Evolutionary conservation across 495 filamentous ascomycete genomes (phyloP), one percentile per base, ranked within the genome.

Genomic region (Glonium stellatum): DNA sequence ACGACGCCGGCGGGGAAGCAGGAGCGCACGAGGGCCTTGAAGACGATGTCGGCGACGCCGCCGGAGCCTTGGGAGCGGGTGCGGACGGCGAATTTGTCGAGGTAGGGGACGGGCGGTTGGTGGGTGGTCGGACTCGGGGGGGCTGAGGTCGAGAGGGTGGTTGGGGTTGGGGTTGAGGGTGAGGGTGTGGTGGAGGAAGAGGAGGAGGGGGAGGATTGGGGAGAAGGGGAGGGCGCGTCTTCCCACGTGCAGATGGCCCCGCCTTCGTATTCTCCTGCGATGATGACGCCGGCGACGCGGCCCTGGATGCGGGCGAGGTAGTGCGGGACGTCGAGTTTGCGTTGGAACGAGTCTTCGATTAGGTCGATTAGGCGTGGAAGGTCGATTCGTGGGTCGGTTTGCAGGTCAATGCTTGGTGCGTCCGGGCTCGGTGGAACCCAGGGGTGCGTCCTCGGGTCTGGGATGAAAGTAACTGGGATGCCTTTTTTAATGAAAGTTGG

Each of bases 191-290:
- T n/a, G n/a, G n/a, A n/a, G n/a, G n/a, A n/a, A 48, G 79, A 75
- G 80, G 57, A 79, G 78, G 75, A 80, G 55, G 78, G 77, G 50
- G 81, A 77, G 51, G 83, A n/a, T n/a, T n/a, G 75, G 18, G 69
- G 54, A 23, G 64, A 48, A 1, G 85, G 71, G 0, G 79, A 79
- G 0, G 82, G 83, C 0, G 92, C 89, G 34, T 78, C 75, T 77
- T 99, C 93, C 93, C 93, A 99, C 1, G 93, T 99, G 18, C 97
- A 75, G 36, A 99, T 83, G 9, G 93, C 93, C 1, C 89, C 93
- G 53, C 93, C 93, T 77, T 97, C 93, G 69, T 99, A 99, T 61
- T 96, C 88, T 3, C 93, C 93, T 0, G 93, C 95, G 56, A 99
- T 85, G 55, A 99, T 95, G 55, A 97, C 72, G 3, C 92, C 95